These are phyloP conservation scores for Acrocalymma vagum DNA, from an alignment of 2,329 filamentous ascomycete species.

Conservation along the genomic window DNA sequence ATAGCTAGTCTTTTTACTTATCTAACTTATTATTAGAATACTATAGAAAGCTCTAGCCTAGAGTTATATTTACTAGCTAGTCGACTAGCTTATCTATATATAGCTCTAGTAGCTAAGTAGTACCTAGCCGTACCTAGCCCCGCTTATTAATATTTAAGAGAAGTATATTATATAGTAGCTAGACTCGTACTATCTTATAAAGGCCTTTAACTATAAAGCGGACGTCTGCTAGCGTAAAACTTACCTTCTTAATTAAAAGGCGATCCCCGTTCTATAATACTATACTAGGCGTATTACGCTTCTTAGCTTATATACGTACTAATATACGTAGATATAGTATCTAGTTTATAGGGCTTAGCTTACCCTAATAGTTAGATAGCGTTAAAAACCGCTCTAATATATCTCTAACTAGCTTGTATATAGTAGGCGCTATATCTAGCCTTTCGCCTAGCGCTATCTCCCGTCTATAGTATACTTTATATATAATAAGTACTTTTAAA, in stretches of 20 bases:
- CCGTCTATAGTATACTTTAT: neutral
- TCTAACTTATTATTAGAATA: slow-evolving; percentile 1
- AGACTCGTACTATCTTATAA: slow-evolving; percentile 4
- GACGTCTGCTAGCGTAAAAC: slow-evolving; percentile 2
- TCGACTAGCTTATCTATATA: slow-evolving; percentile 1
- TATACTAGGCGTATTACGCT: neutral
- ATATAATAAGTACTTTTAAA: neutral
- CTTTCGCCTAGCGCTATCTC: too few species aligned
- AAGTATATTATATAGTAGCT: slow-evolving; percentile 4
- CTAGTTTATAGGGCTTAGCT: slow-evolving; percentile 2
- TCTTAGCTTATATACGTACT: neutral
- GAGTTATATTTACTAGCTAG: neutral
- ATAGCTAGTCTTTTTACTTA: slow-evolving; percentile 2
- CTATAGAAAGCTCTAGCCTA: slow-evolving; percentile 5
- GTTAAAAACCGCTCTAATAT: slow-evolving; percentile 4
- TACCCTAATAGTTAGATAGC: slow-evolving; percentile 1
- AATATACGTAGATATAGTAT: slow-evolving; percentile 4
- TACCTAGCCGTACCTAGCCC: slow-evolving; percentile 1
- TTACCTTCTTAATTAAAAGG: slow-evolving; percentile 1
- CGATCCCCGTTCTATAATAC: slow-evolving; percentile 2
- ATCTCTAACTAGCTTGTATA: slow-evolving; percentile 2
- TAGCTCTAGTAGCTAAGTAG: neutral
- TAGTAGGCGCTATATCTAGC: neutral
- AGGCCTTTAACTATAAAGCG: slow-evolving; percentile 4
- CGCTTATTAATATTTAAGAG: slow-evolving; percentile 4